phyloP scores from a whole-genome alignment of 2,329 filamentous ascomycete genomes.

The Fusarium equiseti region DNA sequence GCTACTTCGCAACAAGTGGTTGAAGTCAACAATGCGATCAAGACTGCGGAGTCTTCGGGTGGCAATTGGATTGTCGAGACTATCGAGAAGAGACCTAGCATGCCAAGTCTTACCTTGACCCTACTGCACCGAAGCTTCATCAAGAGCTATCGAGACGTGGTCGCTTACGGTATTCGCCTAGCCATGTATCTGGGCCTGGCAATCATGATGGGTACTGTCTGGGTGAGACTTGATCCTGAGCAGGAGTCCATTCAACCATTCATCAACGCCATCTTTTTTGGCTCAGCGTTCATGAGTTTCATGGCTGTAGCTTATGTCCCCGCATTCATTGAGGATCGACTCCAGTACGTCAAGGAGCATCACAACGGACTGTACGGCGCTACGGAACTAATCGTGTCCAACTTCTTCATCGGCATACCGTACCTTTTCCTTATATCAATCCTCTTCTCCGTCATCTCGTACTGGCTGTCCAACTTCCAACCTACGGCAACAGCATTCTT shows the following conservation, averaged over 20 bases:
- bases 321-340: slow-evolving; percentile 74
- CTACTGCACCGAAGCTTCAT: slow-evolving; percentile 83
- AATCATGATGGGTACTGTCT: slow-evolving; percentile 90
- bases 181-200: slow-evolving; percentile 83
- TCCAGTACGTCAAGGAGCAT: slow-evolving; percentile 68
- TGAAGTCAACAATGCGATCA: slow-evolving; percentile 42
- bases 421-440: slow-evolving; percentile 83
- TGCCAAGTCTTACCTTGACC: slow-evolving; percentile 67
- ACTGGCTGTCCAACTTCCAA: slow-evolving; percentile 84
- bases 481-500: slow-evolving; percentile 76
- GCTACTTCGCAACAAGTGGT: slow-evolving; percentile 37
- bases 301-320: slow-evolving; percentile 90
- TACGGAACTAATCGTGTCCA: slow-evolving; percentile 77
- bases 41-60: slow-evolving; percentile 48
- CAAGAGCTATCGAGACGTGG: slow-evolving; percentile 85
- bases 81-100: slow-evolving; percentile 55
- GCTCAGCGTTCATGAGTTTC: slow-evolving; percentile 81
- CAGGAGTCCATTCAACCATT: slow-evolving; percentile 84
- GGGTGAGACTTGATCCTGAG: slow-evolving; percentile 75
- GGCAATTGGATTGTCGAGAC: slow-evolving; percentile 32
- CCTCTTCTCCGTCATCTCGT: slow-evolving; percentile 79
- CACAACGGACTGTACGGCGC: slow-evolving; percentile 85
- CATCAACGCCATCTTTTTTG: slow-evolving; percentile 85
- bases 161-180: slow-evolving; percentile 85
- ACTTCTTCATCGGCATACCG: slow-evolving; percentile 85